Conservation (phyloP, 2,329 filamentous ascomycete genomes). For the Fusarium pseudocircinatum region DNA sequence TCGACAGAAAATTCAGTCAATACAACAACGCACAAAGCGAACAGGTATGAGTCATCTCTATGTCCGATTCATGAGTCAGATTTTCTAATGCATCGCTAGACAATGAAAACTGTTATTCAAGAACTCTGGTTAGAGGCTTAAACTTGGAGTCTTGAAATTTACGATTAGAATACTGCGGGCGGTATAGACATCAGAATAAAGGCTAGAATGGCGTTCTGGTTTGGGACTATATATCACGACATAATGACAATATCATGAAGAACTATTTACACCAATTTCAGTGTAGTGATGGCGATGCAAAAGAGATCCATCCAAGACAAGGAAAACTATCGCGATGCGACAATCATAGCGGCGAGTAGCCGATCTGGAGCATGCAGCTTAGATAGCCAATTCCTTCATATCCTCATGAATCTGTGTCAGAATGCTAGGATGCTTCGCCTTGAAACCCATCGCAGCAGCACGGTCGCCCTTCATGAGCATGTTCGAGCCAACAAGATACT, state of each 20-base stretch:
- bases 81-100: conserved; percentile 17
- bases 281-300: too few species aligned
- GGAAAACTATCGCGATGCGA: fast-evolving
- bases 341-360: too few species aligned
- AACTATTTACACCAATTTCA: neutral
- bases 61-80: neutral
- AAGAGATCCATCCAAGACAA: neutral
- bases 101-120: conserved; percentile 6
- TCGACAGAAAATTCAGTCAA: conserved; percentile 38
- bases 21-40: conserved; percentile 39
- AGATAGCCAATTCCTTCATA: neutral
- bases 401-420: conserved; percentile 4
- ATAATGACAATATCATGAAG: neutral
- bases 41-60: conserved; percentile 17
- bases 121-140: conserved; percentile 21
- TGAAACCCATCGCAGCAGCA: neutral
- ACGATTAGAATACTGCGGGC: neutral
- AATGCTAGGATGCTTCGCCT: neutral
- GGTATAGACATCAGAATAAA: neutral
- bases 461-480: conserved; percentile 18
- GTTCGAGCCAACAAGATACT: conserved; percentile 5
- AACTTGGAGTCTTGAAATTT: neutral
- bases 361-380: neutral
- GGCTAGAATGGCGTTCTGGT: neutral
- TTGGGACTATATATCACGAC: neutral